These are phyloP conservation scores for Heterobasidion annosum DNA, from an alignment of 1,284 basidiomycete genomes.

Conservation along the genomic window DNA sequence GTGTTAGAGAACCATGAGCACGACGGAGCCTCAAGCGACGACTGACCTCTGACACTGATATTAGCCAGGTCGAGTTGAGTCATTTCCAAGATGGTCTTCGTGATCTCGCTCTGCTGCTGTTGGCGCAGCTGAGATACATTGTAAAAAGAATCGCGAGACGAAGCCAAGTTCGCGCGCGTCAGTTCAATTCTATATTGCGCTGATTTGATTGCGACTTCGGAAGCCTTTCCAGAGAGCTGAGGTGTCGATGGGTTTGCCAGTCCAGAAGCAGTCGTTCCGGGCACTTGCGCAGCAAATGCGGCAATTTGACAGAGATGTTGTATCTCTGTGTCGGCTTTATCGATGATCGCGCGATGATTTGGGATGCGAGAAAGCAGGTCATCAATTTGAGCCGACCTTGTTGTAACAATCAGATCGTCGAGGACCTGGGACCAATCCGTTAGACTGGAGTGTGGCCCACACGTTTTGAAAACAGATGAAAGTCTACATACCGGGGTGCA, in stretches of 20 bases:
- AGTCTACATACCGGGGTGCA: neutral
- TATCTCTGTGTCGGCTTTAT: neutral
- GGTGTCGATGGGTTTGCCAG: neutral
- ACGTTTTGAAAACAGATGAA: neutral
- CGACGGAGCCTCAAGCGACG: neutral
- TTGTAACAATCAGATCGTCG: neutral
- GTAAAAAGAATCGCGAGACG: conserved; percentile 1
- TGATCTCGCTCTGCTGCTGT: conserved; percentile 5
- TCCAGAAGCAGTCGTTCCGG: neutral
- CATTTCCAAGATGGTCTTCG: conserved; percentile 1
- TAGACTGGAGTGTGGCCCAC: too few species aligned
- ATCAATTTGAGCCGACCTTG: neutral
- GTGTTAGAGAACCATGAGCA: neutral
- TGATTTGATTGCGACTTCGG: neutral
- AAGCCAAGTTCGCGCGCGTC: conserved; percentile 1
- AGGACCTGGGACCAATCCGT: neutral
- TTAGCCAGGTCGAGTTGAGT: conserved; percentile 2
- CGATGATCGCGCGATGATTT: neutral
- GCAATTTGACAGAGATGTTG: neutral
- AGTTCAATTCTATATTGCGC: conserved; percentile 1
- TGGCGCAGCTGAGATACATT: conserved; percentile 1
- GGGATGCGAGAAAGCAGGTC: neutral
- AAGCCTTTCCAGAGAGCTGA: neutral
- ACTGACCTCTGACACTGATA: neutral
- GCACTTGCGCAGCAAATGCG: neutral